Conservation (phyloP, 257 asterid genomes). For the Vinca minor region DNA sequence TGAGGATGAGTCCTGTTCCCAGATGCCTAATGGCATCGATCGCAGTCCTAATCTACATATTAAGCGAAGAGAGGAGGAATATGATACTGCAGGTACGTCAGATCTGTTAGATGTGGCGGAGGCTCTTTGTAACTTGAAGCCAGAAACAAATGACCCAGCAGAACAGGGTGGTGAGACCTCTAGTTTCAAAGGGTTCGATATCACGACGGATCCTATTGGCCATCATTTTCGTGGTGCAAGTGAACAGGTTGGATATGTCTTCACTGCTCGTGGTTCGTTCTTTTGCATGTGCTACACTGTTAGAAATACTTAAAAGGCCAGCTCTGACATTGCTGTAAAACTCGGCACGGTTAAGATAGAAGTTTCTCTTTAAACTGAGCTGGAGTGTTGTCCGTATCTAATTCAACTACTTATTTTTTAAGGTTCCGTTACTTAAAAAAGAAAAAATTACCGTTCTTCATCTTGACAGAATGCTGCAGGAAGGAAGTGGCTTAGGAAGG, state of each 20-base stretch:
- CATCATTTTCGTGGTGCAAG: slow-evolving; percentile 60
- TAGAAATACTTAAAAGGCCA: background rate
- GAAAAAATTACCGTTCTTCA: background rate
- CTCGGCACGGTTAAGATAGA: background rate
- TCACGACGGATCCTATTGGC: slow-evolving; percentile 67
- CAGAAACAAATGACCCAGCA: slow-evolving; percentile 29
- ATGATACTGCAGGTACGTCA: slow-evolving; percentile 28
- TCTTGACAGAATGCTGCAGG: slow-evolving; percentile 60
- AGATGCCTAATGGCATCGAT: slow-evolving; percentile 33
- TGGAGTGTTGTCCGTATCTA: background rate
- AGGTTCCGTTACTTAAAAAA: background rate
- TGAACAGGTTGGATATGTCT: slow-evolving; percentile 54
- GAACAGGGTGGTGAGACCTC: slow-evolving; percentile 28
- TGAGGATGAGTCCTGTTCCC: slow-evolving; percentile 43
- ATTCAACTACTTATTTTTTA: background rate
- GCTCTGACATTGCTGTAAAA: background rate
- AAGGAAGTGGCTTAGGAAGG: slow-evolving; percentile 96
- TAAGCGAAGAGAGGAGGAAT: slow-evolving; percentile 32
- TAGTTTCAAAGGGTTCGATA: slow-evolving; percentile 75
- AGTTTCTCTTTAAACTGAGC: background rate
- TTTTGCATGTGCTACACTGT: background rate
- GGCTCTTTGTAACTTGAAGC: slow-evolving; percentile 35
- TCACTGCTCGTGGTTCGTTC: background rate
- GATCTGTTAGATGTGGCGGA: slow-evolving; percentile 42
- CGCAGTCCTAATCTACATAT: slow-evolving; percentile 29